A percentile compares a stretch with the other conserved stretches of the same genome.
These are phyloP conservation scores for Rhodotorula taiwanensis DNA, from an alignment of 768 basidiomycete species.

Conservation along the genomic window DNA sequence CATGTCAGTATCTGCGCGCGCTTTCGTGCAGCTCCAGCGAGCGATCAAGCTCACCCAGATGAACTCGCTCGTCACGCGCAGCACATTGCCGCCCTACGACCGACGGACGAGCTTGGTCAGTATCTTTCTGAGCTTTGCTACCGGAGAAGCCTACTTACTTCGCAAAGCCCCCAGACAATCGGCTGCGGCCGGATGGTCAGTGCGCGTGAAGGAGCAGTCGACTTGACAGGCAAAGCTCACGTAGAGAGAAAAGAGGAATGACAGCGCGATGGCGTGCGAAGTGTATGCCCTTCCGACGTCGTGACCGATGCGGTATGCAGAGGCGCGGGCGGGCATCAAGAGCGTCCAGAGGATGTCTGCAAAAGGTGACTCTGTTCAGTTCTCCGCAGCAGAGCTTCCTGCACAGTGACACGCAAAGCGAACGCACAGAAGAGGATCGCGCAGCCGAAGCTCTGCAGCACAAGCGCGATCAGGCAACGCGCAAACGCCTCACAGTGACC, in stretches of 20 bases:
- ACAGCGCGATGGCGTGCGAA: neutral
- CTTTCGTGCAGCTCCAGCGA: too few relatives aligned
- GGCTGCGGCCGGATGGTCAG: neutral
- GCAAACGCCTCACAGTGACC: too few relatives aligned
- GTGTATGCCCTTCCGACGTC: neutral
- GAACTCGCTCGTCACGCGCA: constrained; percentile 40
- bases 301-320: constrained; percentile 6
- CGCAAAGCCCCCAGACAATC: constrained; percentile 8
- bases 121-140: neutral
- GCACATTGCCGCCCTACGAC: constrained; percentile 50
- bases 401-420: too few relatives aligned
- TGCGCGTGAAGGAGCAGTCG: too few relatives aligned
- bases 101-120: neutral
- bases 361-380: neutral
- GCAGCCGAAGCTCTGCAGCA: neutral
- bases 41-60: neutral
- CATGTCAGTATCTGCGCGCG: too few relatives aligned
- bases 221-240: neutral
- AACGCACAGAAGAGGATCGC: constrained; percentile 4
- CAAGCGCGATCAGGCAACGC: neutral
- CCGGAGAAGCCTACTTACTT: neutral
- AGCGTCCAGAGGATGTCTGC: constrained; percentile 7
- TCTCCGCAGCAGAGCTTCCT: too few relatives aligned
- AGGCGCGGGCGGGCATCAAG: constrained; percentile 3
- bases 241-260: constrained; percentile 11